These are phyloP conservation scores for Trichophyton benhamiae DNA, from an alignment of 2,329 filamentous ascomycete species.

Conservation along the genomic window DNA sequence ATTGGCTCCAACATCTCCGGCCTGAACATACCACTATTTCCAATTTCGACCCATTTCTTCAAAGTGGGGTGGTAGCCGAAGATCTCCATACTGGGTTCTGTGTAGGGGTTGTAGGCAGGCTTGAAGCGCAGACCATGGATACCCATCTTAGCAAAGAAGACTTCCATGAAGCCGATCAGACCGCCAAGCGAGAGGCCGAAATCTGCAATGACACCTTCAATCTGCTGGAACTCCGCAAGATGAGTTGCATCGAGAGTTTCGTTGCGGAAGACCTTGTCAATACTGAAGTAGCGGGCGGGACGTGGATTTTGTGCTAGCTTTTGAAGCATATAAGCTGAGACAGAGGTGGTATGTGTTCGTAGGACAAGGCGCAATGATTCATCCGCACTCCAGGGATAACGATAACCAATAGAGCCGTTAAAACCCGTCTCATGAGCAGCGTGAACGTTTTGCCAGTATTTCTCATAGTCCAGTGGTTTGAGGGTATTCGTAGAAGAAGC, in stretches of 20 bases:
- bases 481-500: slow-evolving; percentile 35
- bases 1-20: slow-evolving; percentile 94
- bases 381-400: slow-evolving; percentile 82
- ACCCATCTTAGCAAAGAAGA: slow-evolving; percentile 95
- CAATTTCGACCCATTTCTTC: slow-evolving; percentile 88
- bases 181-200: slow-evolving; percentile 86
- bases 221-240: slow-evolving; percentile 94
- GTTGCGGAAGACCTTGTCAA: slow-evolving; percentile 96
- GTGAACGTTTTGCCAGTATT: slow-evolving; percentile 80
- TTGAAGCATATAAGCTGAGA: slow-evolving; percentile 82
- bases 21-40: slow-evolving; percentile 97
- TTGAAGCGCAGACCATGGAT: slow-evolving; percentile 83
- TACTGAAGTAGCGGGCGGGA: slow-evolving; percentile 93
- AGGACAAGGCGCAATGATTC: slow-evolving; percentile 81
- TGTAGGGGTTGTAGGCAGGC: slow-evolving; percentile 91
- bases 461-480: slow-evolving; percentile 54
- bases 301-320: slow-evolving; percentile 73
- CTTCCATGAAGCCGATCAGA: slow-evolving; percentile 84
- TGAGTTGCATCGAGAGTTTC: slow-evolving; percentile 96
- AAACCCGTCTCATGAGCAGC: slow-evolving; percentile 83
- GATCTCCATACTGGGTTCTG: slow-evolving; percentile 95
- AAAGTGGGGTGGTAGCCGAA: slow-evolving; percentile 89
- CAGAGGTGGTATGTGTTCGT: slow-evolving; percentile 89
- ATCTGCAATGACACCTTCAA: slow-evolving; percentile 96
- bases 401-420: slow-evolving; percentile 90